Percentiles rank a stretch among this genome's conserved stretches.
Evolutionary conservation across 805 yeast species (phyloP).

Genomic region (Ogataea neopini): DNA sequence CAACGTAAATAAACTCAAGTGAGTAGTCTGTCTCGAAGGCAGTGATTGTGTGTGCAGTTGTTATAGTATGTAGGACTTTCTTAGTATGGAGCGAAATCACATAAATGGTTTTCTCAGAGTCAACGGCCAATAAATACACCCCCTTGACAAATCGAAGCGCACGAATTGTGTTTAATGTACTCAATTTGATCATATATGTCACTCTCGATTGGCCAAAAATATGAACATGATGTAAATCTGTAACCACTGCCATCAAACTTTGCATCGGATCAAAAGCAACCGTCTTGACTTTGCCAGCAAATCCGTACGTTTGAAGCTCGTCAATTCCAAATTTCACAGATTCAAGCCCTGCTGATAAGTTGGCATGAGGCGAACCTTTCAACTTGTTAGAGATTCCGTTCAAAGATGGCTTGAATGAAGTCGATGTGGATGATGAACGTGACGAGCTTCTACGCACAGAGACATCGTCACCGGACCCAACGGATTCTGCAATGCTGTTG

Average conservation of each 20-base stretch:
- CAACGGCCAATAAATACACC: constrained; percentile 73
- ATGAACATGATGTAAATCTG: constrained; percentile 66
- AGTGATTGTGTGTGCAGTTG: constrained; percentile 66
- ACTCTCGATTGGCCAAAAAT: constrained; percentile 86
- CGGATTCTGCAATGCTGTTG: background rate
- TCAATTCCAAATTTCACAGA: constrained; percentile 30
- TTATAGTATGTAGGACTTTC: constrained; percentile 57
- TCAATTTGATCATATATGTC: constrained; percentile 60
- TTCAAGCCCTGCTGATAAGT: constrained; percentile 35
- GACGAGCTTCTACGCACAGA: background rate
- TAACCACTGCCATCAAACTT: constrained; percentile 78
- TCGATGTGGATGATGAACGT: constrained; percentile 8
- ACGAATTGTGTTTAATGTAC: constrained; percentile 50
- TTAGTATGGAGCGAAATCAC: constrained; percentile 72
- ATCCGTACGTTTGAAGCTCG: constrained; percentile 49
- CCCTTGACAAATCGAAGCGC: constrained; percentile 74
- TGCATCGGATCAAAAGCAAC: constrained; percentile 88
- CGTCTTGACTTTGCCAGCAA: constrained; percentile 63
- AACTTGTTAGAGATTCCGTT: constrained; percentile 14
- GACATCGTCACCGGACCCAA: background rate
- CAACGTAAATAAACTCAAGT: constrained; percentile 82
- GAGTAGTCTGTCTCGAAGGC: constrained; percentile 81
- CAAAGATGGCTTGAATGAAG: constrained; percentile 13
- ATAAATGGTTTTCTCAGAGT: constrained; percentile 57
- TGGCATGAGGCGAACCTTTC: constrained; percentile 13